Base-by-base conservation (phyloP, 1,284 basidiomycete species). In the Cerioporus squamosus region DNA sequence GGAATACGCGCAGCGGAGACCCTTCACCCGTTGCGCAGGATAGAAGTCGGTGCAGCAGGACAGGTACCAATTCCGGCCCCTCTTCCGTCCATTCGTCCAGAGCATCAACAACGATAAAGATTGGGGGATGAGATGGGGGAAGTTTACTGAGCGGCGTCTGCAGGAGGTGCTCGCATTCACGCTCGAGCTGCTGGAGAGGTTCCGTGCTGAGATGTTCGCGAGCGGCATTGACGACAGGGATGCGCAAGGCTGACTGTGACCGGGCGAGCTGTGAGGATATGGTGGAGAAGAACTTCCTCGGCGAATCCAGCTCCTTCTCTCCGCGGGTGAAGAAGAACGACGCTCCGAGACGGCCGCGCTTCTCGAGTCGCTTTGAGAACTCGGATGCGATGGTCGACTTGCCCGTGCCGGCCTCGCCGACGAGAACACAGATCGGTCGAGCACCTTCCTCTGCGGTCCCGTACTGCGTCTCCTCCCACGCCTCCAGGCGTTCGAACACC, bases 361-460 rank as follows among this genome's bases (percentile, higher is more conserved):
- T 5, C 5, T 58, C 45, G n/a, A 58, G 53, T 2, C 55, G 51
- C 7, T 44, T 36, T 2, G 60, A 54, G 15, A 62, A 33, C 40
- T 61, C 55, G 22, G 56, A 53, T 5, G 64, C 64, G 44, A 66
- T 54, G 5, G 62, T 61, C 2, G 61, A 62, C 54, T 66, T 66
- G 2, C 64, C 62, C 5, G 60, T 58, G 3, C 60, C 62, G 0
- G 60, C 52, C 8, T 39, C 46, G 0, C 64, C 62, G 29, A 45
- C 57, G 15, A 64, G 53, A 17, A 61, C 26, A 47, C 46, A 61
- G 38, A 60, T 24, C 2, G 54, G 29, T 4, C 42, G 45, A 5
- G 18, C 18, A 5, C 15, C 20, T 9, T 42, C 2, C 23, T 31
- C 33, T 3, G 14, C 29, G 5, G 31, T 23, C 2, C 29, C 2